These are phyloP conservation scores for Fusarium beomiforme DNA, from an alignment of 2,329 filamentous ascomycete genomes.

Conservation along the genomic window DNA sequence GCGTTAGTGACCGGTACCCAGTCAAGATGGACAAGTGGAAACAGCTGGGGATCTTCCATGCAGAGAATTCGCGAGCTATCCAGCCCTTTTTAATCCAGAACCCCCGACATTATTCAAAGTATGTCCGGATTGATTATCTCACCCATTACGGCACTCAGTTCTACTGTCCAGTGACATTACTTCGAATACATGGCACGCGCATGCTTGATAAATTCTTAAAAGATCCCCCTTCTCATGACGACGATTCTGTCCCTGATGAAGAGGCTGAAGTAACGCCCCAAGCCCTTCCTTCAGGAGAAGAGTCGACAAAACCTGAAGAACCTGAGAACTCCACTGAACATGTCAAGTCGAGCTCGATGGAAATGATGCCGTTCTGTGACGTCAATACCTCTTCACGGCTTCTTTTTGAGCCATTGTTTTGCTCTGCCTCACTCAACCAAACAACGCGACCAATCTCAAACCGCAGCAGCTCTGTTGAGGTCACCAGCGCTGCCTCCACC, in stretches of 20 bases:
- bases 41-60: conserved; percentile 87
- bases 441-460: not conserved
- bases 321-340: not conserved
- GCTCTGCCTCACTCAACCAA: conserved; percentile 13
- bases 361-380: conserved; percentile 17
- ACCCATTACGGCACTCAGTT: conserved; percentile 96
- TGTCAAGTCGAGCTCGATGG: not conserved
- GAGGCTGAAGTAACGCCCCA: conserved; percentile 22
- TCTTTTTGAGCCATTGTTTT: conserved; percentile 20
- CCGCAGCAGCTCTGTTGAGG: conserved; percentile 1
- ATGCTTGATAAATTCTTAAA: conserved; percentile 68
- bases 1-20: conserved; percentile 93
- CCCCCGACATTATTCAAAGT: conserved; percentile 94
- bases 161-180: conserved; percentile 90
- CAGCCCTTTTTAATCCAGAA: conserved; percentile 96
- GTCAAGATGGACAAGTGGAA: conserved; percentile 94
- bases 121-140: conserved; percentile 89
- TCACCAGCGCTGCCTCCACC: not conserved
- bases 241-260: conserved; percentile 59
- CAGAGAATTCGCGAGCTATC: conserved; percentile 90
- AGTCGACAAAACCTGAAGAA: conserved; percentile 1
- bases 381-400: conserved; percentile 1
- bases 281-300: conserved; percentile 11
- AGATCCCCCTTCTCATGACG: conserved; percentile 60
- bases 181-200: conserved; percentile 94